These are phyloP conservation scores for Exophiala mesophila DNA, from an alignment of 2,329 filamentous ascomycete genomes.

Conservation along the genomic window DNA sequence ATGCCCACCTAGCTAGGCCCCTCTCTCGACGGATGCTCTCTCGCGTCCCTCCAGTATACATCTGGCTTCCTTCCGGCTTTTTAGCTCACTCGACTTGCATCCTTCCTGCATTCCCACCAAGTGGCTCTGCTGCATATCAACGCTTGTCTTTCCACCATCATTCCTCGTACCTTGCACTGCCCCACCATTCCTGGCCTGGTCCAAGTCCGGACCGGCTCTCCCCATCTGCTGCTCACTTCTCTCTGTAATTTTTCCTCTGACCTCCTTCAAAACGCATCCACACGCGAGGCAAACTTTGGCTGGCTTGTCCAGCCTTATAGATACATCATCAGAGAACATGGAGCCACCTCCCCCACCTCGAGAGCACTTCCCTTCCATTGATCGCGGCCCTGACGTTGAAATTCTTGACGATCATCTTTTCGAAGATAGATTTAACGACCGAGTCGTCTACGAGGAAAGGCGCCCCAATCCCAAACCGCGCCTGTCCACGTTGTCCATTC, in stretches of 20 bases:
- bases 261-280: slow-evolving; percentile 13
- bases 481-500: slow-evolving; percentile 13
- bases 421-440: slow-evolving; percentile 5
- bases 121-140: slow-evolving; percentile 2
- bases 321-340: slow-evolving; percentile 6
- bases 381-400: slow-evolving; percentile 3
- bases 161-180: slow-evolving; percentile 6
- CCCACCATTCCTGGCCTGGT: slow-evolving; percentile 12
- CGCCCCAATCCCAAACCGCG: slow-evolving; percentile 15
- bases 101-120: background rate
- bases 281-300: slow-evolving; percentile 12
- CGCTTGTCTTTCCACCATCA: background rate
- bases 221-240: too few species aligned
- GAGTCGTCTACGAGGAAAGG: slow-evolving; percentile 15
- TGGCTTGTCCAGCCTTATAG: slow-evolving; percentile 17
- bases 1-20: too few species aligned
- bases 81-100: background rate
- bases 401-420: slow-evolving; percentile 6
- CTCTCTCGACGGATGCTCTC: background rate
- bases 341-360: slow-evolving; percentile 17
- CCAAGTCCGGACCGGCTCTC: too few species aligned
- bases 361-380: slow-evolving; percentile 14
- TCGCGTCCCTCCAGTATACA: background rate
- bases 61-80: background rate
- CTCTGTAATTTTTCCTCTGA: slow-evolving; percentile 2